These are phyloP conservation scores for Zygoascus hellenicus DNA, from an alignment of 1,139 yeast species.

Conservation along the genomic window DNA sequence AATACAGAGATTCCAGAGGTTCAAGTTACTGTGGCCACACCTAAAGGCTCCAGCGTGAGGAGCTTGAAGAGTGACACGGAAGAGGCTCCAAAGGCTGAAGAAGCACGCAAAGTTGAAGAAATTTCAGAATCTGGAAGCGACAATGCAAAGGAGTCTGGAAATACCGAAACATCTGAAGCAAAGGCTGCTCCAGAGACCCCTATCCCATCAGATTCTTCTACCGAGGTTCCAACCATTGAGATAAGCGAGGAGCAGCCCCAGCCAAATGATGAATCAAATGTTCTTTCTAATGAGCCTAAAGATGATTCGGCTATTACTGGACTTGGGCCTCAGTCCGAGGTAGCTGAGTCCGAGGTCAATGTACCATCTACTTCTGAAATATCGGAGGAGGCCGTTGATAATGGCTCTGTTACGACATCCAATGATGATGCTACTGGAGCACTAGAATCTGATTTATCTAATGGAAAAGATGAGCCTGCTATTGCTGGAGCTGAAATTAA, in stretches of 20 bases:
- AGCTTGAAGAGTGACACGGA: too few species aligned
- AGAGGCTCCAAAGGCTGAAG: too few species aligned
- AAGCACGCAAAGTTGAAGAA: conserved; percentile 1
- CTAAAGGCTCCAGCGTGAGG: not conserved
- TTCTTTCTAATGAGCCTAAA: too few species aligned
- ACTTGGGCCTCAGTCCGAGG: too few species aligned
- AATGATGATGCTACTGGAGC: not conserved
- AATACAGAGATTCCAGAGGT: conserved; percentile 9
- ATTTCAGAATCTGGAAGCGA: not conserved
- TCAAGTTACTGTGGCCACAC: conserved; percentile 7
- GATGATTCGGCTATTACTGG: too few species aligned
- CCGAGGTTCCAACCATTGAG: not conserved
- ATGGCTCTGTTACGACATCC: not conserved
- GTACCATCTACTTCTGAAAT: too few species aligned
- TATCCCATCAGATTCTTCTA: not conserved
- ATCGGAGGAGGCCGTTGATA: not conserved
- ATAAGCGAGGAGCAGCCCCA: not conserved
- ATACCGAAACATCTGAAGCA: too few species aligned
- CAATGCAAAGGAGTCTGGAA: not conserved
- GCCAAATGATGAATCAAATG: not conserved
- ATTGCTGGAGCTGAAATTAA: not conserved
- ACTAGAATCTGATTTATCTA: not conserved
- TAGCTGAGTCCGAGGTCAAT: too few species aligned
- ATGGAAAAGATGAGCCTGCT: too few species aligned
- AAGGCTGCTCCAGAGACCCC: not conserved